Base-by-base conservation (phyloP, 805 yeast genomes). In the Candida argentea region DNA sequence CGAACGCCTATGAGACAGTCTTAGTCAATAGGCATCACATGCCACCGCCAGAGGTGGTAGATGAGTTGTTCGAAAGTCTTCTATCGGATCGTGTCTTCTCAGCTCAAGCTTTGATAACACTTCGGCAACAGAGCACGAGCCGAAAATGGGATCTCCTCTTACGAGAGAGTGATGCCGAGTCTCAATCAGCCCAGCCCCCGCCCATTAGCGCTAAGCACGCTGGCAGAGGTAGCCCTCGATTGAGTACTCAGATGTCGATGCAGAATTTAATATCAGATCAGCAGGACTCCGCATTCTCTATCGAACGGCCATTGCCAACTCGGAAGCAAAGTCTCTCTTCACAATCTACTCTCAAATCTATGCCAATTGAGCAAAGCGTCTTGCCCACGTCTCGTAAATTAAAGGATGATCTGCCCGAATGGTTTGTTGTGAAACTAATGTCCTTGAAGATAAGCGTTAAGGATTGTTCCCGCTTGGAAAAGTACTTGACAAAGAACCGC, bases 131-230 rank as follows among this genome's bases (percentile, higher is more conserved):
- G 28, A 42, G 64, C 4, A 42, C 55, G 3, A 50, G 44, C 27
- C 36, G 68, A 14, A 62, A 62, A 36, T 62, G 68, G 68, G 67
- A 62, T 36, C 42, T 62, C 9, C 41, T 62, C 9, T 39, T 61
- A n/a, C 38, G 58, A 23, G 68, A 62, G 35, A 12, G n/a, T 6
- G 20, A 9, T 18, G 24, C n/a, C n/a, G 22, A 12, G 11, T n/a
- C n/a, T n/a, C 15, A 3, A 11, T 20, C 9, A 14, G 20, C 12
- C 20, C 21, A 9, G 26, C n/a, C n/a, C n/a, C n/a, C n/a, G n/a
- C n/a, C n/a, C n/a, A n/a, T n/a, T n/a, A n/a, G n/a, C n/a, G n/a
- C n/a, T n/a, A n/a, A n/a, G n/a, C n/a, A n/a, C n/a, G n/a, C n/a
- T n/a, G n/a, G n/a, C n/a, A n/a, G n/a, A n/a, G n/a, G n/a, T n/a